These are phyloP conservation scores for Leccinum ochraceum DNA, from an alignment of 768 basidiomycete genomes.

Conservation along the genomic window DNA sequence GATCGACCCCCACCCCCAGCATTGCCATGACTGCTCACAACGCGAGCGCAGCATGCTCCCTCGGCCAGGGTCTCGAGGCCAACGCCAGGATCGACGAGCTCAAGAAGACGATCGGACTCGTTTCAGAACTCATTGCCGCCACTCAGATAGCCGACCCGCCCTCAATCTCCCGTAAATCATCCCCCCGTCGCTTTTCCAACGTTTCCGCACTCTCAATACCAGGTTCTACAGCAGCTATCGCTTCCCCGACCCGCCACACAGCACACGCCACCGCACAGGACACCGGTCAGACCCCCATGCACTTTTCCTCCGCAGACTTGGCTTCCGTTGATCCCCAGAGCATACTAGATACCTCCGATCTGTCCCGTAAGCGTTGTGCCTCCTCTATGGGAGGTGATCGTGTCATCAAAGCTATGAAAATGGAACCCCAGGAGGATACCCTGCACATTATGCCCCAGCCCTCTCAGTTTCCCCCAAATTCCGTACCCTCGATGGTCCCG, in stretches of 20 bases:
- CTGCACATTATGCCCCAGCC: slow-evolving; percentile 29
- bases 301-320: slow-evolving; percentile 23
- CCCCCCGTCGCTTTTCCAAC: slow-evolving; percentile 25
- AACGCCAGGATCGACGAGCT: slow-evolving; percentile 55
- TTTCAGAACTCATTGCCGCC: slow-evolving; percentile 54
- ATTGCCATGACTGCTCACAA: slow-evolving; percentile 62
- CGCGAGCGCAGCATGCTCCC: slow-evolving; percentile 51
- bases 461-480: slow-evolving; percentile 26
- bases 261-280: slow-evolving; percentile 24
- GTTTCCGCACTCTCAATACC: slow-evolving; percentile 33
- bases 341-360: slow-evolving; percentile 37
- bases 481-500: slow-evolving; percentile 27
- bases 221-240: slow-evolving; percentile 39
- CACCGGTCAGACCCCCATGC: slow-evolving; percentile 24
- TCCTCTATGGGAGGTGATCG: slow-evolving; percentile 49
- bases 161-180: slow-evolving; percentile 34
- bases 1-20: slow-evolving; percentile 35
- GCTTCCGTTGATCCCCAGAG: slow-evolving; percentile 24
- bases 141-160: slow-evolving; percentile 39
- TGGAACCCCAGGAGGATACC: slow-evolving; percentile 48
- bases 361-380: slow-evolving; percentile 52
- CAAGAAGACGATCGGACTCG: slow-evolving; percentile 52
- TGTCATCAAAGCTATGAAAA: slow-evolving; percentile 47
- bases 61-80: slow-evolving; percentile 48
- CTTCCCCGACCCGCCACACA: slow-evolving; percentile 25